Evolutionary conservation across 371 early-diverging fungal species (phyloP), one percentile per base, ranked within the genome.

Genomic region (Zychaea mexicana): DNA sequence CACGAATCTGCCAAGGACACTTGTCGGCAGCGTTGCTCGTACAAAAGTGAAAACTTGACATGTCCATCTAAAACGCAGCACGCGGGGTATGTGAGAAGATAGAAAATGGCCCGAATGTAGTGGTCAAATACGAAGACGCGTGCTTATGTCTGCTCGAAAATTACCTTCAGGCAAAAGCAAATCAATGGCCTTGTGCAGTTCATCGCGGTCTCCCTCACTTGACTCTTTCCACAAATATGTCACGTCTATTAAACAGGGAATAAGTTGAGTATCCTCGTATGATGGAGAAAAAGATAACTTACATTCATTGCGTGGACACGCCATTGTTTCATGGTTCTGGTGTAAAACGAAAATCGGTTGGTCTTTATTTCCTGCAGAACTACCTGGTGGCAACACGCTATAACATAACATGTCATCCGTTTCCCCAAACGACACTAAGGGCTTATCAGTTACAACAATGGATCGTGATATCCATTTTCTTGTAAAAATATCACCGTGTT

Each of bases 271-370:
- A 52, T 52, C 17, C 8, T 21, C 8, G 21, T 52, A 52, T 21
- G n/a, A n/a, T n/a, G n/a, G n/a, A n/a, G n/a, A n/a, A n/a, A n/a
- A n/a, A n/a, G n/a, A 45, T 24, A n/a, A 55, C 83, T 74, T 84
- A 89, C 89, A 86, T 68, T 87, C 73, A 2, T 78, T 78, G 27
- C 61, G 69, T 2, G 90, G 92, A 60, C 89, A 89, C 3, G 88
- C 79, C 78, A 84, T 81, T 24, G 83, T 86, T 36, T 86, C 89
- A 26, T 76, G 72, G 52, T 77, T 85, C 61, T 86, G 80, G 27
- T 90, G 89, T 46, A 86, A 64, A 2, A 74, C 76, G 39, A 75
- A 78, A 15, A 89, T 74, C 10, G 84, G 84, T 15, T 79, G 66
- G 27, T 72, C 68, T 36, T 76, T 63, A 60, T 80, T 73, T 54